Evolutionary conservation across 2,329 filamentous ascomycete genomes (phyloP).

Genomic region (Monosporascus sp.): DNA sequence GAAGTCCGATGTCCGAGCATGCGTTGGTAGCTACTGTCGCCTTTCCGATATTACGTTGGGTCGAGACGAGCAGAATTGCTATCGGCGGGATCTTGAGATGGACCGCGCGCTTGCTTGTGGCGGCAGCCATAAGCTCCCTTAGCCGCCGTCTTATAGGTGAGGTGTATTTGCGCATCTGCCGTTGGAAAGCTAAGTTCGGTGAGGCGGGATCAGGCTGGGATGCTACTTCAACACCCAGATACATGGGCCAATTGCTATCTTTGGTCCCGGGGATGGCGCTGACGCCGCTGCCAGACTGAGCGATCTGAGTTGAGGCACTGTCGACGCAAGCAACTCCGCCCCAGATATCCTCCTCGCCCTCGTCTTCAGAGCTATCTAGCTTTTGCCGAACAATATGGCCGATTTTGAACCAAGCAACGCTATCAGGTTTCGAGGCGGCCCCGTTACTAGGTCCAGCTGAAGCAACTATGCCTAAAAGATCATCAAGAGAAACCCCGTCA

Average conservation of each 20-base stretch:
- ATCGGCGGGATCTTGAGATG: constrained; percentile 83
- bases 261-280: constrained; percentile 72
- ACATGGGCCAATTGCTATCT: constrained; percentile 82
- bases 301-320: constrained; percentile 79
- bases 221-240: constrained; percentile 68
- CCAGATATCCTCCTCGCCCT: constrained; percentile 67
- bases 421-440: constrained; percentile 38
- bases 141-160: constrained; percentile 64
- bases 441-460: constrained; percentile 30
- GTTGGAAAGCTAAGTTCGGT: constrained; percentile 34
- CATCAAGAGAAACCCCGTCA: constrained; percentile 64
- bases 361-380: constrained; percentile 47
- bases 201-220: constrained; percentile 44
- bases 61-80: constrained; percentile 82
- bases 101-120: constrained; percentile 81
- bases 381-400: constrained; percentile 61
- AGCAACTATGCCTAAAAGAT: constrained; percentile 53
- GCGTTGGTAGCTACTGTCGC: constrained; percentile 69
- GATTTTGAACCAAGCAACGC: constrained; percentile 89
- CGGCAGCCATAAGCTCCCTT: constrained; percentile 78
- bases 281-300: constrained; percentile 83
- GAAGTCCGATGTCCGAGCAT: constrained; percentile 83
- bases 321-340: constrained; percentile 83
- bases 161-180: constrained; percentile 44
- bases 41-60: constrained; percentile 91